Evolutionary conservation across 768 basidiomycete genomes (phyloP).

Genomic region (Leccinum imitatum): DNA sequence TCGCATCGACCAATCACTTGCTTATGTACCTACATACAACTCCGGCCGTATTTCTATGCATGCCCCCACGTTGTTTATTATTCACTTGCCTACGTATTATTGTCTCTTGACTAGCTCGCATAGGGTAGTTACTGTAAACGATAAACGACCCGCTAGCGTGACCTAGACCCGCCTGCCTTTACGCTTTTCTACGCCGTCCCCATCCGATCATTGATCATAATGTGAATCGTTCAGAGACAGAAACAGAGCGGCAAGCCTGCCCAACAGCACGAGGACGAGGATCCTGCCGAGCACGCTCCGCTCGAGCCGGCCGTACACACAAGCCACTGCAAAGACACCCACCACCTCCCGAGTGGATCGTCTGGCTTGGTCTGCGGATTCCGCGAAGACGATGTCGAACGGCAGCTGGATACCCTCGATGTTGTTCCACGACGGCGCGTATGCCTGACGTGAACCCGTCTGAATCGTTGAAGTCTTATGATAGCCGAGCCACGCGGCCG

Average conservation of each 20-base stretch:
- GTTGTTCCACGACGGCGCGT: slow-evolving; percentile 30
- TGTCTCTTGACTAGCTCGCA: not conserved
- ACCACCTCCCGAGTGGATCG: slow-evolving; percentile 18
- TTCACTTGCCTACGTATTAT: not conserved
- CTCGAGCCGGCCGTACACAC: slow-evolving; percentile 31
- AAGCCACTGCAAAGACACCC: slow-evolving; percentile 19
- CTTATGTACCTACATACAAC: not conserved
- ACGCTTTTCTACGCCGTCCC: not conserved
- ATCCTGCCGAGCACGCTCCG: slow-evolving; percentile 30
- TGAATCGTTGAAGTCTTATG: slow-evolving; percentile 64
- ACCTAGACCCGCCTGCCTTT: not conserved
- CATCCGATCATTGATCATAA: not conserved
- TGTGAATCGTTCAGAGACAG: not conserved
- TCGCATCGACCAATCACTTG: not conserved
- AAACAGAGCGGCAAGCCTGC: not conserved
- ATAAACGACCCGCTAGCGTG: not conserved
- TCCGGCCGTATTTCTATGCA: not conserved
- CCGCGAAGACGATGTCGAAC: slow-evolving; percentile 38
- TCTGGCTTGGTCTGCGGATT: slow-evolving; percentile 30
- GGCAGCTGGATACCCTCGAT: slow-evolving; percentile 36
- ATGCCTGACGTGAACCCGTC: slow-evolving; percentile 63
- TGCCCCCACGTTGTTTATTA: not conserved
- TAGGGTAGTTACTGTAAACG: not conserved
- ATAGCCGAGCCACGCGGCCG: slow-evolving; percentile 71
- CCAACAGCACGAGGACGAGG: slow-evolving; percentile 12